Evolutionary conservation across 129 eudicot species (phyloP).

Genomic region (Flaveria trinervia): DNA sequence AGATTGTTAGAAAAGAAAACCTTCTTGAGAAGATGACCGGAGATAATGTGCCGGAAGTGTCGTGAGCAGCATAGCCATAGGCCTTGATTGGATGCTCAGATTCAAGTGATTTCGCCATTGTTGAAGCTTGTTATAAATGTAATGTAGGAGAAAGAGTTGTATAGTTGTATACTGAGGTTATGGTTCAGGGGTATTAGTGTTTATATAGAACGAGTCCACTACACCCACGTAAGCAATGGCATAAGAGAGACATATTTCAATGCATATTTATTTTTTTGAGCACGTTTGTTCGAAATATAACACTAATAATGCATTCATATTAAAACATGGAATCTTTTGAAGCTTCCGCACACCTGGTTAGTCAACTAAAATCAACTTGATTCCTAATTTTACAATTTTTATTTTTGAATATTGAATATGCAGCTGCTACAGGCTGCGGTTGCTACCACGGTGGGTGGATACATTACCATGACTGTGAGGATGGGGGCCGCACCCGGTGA

Average conservation of each 20-base stretch:
- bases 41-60: conserved; percentile 48
- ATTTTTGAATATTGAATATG: no score
- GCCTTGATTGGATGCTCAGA: conserved; percentile 57
- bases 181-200: not conserved
- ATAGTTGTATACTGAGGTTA: not conserved
- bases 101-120: conserved; percentile 48
- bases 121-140: not conserved
- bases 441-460: no score
- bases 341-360: not conserved
- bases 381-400: no score
- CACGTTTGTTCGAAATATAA: not conserved
- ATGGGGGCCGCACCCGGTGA: no score
- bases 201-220: conserved; percentile 3
- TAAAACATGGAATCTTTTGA: not conserved
- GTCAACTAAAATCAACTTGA: no score
- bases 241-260: not conserved
- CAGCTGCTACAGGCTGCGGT: no score
- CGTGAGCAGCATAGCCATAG: conserved; percentile 56
- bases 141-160: not conserved
- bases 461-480: no score
- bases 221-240: not conserved
- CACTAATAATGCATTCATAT: not conserved
- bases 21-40: conserved; percentile 65
- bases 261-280: not conserved
- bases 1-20: conserved; percentile 15